Evolutionary conservation across 495 filamentous ascomycete genomes (phyloP), one percentile per base, ranked within the genome.

Genomic region (Lasiosphaeriaceae sp.): DNA sequence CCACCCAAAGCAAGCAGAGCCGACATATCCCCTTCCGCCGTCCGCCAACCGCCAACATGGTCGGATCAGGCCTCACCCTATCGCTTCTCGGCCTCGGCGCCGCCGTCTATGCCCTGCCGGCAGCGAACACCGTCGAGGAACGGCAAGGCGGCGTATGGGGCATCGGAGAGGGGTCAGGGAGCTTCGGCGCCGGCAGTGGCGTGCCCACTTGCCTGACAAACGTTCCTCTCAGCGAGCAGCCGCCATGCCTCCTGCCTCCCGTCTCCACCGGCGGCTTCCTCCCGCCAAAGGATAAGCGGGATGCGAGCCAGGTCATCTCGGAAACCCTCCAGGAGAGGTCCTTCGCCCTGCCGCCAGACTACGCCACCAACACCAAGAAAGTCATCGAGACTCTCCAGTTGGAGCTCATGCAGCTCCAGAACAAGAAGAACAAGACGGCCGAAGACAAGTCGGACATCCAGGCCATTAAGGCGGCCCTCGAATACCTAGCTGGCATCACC

Each of bases 211-310:
- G 66, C 61, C 11, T 57, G 46, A 20, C 29, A 7, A 50, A 49
- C 17, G 22, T 57, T n/a, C 60, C 67, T 14, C 50, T 62, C 26
- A 31, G 39, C 8, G 52, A 54, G 19, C 56, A 62, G 43, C 58
- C 59, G 2, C 63, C 63, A 12, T 68, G 68, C 60, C 47, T 71
- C 20, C 35, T 72, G 23, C 56, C 64, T 2, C 66, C 68, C 26
- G 61, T 70, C 55, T 51, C 26, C 26, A 4, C 58, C 19, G 67
- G 67, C 45, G 56, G 49, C 4, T 39, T 74, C 26, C 57, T 68
- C 16, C 69, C 70, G 11, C 55, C 50, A 2, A 66, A 71, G 62
- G 60, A 62, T 57, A 70, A 66, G 60, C 61, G 70, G n/a, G 58
- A 60, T 11, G 26, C 37, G 2, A 54, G 5, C 20, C 9, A 17